phyloP scores from a whole-genome alignment of 768 basidiomycete species.

The Mycena metata region DNA sequence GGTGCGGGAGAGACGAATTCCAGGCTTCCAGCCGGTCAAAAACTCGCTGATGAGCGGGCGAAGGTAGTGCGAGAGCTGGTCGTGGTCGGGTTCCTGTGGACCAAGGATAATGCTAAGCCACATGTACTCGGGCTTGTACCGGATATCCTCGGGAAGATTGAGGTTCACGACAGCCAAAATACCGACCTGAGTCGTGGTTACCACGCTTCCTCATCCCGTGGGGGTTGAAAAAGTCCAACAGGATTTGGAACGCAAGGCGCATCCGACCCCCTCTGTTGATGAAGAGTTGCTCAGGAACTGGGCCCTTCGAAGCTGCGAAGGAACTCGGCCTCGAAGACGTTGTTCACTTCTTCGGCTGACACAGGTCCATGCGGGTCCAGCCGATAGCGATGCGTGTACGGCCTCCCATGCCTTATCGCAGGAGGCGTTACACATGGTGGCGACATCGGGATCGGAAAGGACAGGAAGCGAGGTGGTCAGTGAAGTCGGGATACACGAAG shows the following conservation, averaged over 20 bases:
- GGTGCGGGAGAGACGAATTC: conserved; percentile 33
- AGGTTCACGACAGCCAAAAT: conserved; percentile 48
- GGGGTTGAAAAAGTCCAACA: conserved; percentile 49
- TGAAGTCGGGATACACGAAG: conserved; percentile 34
- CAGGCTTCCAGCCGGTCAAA: conserved; percentile 32
- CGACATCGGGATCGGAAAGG: conserved; percentile 37
- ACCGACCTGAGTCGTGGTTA: conserved; percentile 40
- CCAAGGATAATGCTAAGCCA: too few relatives aligned
- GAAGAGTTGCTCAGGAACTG: conserved; percentile 37
- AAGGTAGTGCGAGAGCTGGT: conserved; percentile 45
- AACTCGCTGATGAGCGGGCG: conserved; percentile 46
- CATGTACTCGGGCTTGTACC: too few relatives aligned
- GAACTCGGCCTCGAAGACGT: conserved; percentile 46
- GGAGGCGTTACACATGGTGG: conserved; percentile 34
- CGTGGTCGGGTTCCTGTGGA: conserved; percentile 42
- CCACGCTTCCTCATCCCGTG: conserved; percentile 41
- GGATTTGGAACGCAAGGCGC: conserved; percentile 40
- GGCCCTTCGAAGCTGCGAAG: conserved; percentile 46
- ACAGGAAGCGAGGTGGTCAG: conserved; percentile 40
- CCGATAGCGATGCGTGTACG: conserved; percentile 11
- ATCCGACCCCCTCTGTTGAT: conserved; percentile 39
- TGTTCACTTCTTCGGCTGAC: conserved; percentile 30
- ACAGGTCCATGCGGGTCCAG: conserved; percentile 17
- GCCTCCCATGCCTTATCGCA: conserved; percentile 1
- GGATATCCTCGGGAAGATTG: too few relatives aligned